Percentiles rank a stretch among this genome's conserved stretches.
Conservation (phyloP, 2,329 filamentous ascomycete species). For the Venturia effusa region DNA sequence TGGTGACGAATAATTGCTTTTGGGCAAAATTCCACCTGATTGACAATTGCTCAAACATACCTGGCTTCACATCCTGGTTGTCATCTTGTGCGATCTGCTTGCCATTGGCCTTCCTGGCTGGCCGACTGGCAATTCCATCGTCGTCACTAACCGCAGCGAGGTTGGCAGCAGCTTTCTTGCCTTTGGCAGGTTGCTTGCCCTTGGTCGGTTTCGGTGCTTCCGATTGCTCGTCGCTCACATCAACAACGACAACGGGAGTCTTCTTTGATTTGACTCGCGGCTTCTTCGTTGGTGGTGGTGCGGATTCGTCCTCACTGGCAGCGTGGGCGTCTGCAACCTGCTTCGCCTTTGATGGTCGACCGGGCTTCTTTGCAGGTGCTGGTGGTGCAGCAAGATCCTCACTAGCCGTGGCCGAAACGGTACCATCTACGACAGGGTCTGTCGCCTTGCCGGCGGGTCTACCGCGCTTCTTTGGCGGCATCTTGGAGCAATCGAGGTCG, state of each 20-base stretch:
- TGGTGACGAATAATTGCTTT: background rate
- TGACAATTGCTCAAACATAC: background rate
- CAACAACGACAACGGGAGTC: background rate
- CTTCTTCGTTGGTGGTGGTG: background rate
- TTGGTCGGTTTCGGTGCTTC: background rate
- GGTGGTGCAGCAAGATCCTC: background rate
- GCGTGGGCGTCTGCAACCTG: background rate
- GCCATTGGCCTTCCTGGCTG: background rate
- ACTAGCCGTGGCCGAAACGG: background rate
- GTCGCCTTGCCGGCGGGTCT: background rate
- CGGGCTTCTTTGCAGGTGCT: constrained; percentile 4
- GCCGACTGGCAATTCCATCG: background rate
- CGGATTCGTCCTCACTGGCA: background rate
- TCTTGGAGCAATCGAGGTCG: background rate
- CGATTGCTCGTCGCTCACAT: background rate
- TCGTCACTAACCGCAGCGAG: background rate
- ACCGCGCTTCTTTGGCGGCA: constrained; percentile 4
- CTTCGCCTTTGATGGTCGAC: background rate
- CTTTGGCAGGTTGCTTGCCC: background rate
- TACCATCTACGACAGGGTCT: background rate
- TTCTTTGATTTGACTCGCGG: background rate
- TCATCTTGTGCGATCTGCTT: background rate
- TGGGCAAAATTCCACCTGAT: background rate
- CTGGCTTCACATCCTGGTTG: constrained; percentile 1
- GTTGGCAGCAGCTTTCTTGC: constrained; percentile 1